A percentile compares a stretch with the other conserved stretches of the same genome.
These are phyloP conservation scores for Dendrobium chrysotoxum DNA, from an alignment of 106 monocot species.

Conservation along the genomic window DNA sequence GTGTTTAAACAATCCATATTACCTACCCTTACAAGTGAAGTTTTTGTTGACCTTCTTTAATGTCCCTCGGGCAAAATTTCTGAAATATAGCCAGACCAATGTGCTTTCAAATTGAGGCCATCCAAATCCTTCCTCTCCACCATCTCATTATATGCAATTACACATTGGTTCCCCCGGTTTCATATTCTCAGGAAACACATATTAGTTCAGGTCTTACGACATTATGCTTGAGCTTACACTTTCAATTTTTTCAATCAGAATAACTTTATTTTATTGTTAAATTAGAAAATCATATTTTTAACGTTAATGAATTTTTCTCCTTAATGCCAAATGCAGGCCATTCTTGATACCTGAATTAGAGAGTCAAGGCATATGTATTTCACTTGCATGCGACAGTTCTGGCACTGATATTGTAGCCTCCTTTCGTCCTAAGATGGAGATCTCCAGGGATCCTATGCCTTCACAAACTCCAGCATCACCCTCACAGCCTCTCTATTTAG, in stretches of 20 bases:
- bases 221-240: too few relatives aligned
- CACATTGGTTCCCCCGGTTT: not conserved
- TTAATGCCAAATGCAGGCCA: constrained; percentile 39
- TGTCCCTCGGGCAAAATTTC: not conserved
- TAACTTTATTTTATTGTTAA: not conserved
- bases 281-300: not conserved
- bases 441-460: constrained; percentile 17
- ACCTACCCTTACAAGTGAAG: not conserved
- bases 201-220: too few relatives aligned
- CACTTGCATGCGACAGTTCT: constrained; percentile 57
- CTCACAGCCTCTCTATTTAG: constrained; percentile 22
- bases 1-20: not conserved
- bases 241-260: not conserved
- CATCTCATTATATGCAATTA: not conserved
- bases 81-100: not conserved
- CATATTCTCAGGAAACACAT: not conserved
- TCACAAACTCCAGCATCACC: constrained; percentile 35
- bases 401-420: constrained; percentile 59
- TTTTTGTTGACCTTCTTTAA: not conserved
- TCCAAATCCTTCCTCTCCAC: not conserved
- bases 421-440: constrained; percentile 64
- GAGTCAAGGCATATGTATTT: constrained; percentile 68
- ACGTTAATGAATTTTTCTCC: not conserved
- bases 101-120: not conserved
- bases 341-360: constrained; percentile 47